These are phyloP conservation scores for Calamus simplicifolius DNA, from an alignment of 176 grass and related monocot species.

Conservation along the genomic window DNA sequence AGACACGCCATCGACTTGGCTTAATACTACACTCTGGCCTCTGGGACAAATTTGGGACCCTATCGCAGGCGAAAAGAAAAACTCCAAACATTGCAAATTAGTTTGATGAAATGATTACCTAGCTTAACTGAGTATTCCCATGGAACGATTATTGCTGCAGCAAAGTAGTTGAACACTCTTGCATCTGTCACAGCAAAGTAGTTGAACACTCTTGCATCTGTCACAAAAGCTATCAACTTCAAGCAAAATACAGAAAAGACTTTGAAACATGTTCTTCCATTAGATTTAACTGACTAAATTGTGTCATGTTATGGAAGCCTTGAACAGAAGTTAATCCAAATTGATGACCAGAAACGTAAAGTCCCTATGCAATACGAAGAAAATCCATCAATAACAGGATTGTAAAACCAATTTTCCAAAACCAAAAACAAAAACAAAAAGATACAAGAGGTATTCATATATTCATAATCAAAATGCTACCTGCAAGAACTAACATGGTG, in stretches of 20 bases:
- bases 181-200: constrained; percentile 33
- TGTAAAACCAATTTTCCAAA: constrained; percentile 1
- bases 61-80: not conserved
- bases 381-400: constrained; percentile 7
- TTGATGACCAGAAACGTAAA: constrained; percentile 58
- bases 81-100: not conserved
- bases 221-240: constrained; percentile 3
- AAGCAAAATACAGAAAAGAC: constrained; percentile 2
- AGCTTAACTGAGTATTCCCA: constrained; percentile 43
- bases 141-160: constrained; percentile 67
- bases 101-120: constrained; percentile 27
- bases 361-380: constrained; percentile 36
- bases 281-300: constrained; percentile 73
- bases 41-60: too few relatives aligned
- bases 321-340: constrained; percentile 66
- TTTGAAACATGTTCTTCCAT: constrained; percentile 4
- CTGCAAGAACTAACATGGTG: constrained; percentile 66
- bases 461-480: constrained; percentile 24
- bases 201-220: constrained; percentile 64
- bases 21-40: too few relatives aligned
- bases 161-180: constrained; percentile 40
- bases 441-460: not conserved
- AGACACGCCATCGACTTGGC: too few relatives aligned
- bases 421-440: not conserved
- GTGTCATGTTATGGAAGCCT: constrained; percentile 62